These are phyloP conservation scores for Xerocomellus amylosporus DNA, from an alignment of 768 basidiomycete species.

Conservation along the genomic window DNA sequence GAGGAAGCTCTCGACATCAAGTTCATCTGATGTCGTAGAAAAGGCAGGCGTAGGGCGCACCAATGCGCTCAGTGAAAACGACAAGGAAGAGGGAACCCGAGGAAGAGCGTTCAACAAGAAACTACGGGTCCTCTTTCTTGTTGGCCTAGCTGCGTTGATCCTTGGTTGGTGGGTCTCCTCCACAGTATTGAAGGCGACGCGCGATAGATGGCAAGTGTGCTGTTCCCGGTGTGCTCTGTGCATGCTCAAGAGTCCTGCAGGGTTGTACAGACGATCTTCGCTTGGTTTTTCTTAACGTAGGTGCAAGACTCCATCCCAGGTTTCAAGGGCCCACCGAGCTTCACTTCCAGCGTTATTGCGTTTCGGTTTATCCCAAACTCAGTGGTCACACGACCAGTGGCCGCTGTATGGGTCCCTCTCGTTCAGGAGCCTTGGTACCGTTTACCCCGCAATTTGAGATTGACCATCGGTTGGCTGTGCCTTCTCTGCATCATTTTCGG, in stretches of 20 bases:
- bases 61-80: slow-evolving; percentile 1
- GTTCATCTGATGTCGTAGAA: slow-evolving; percentile 12
- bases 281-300: slow-evolving; percentile 79
- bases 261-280: slow-evolving; percentile 78
- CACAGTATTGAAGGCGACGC: slow-evolving; percentile 62
- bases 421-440: slow-evolving; percentile 68
- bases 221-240: neutral
- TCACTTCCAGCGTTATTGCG: slow-evolving; percentile 57
- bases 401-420: slow-evolving; percentile 63
- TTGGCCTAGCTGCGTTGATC: slow-evolving; percentile 55
- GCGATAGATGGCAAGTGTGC: slow-evolving; percentile 63
- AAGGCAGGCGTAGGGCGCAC: slow-evolving; percentile 21
- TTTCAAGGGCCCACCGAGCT: neutral
- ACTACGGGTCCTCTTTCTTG: slow-evolving; percentile 47
- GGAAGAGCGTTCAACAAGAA: slow-evolving; percentile 13
- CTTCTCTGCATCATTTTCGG: slow-evolving; percentile 79
- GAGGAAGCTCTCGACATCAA: slow-evolving; percentile 19
- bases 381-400: slow-evolving; percentile 67
- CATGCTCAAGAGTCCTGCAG: slow-evolving; percentile 33
- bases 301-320: slow-evolving; percentile 23
- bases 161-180: slow-evolving; percentile 86
- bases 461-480: slow-evolving; percentile 71
- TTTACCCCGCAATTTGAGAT: slow-evolving; percentile 50
- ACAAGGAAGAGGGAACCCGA: slow-evolving; percentile 5
- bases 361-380: slow-evolving; percentile 82